Evolutionary conservation across 805 yeast genomes (phyloP).

Genomic region (Citeromyces nyonsensis): DNA sequence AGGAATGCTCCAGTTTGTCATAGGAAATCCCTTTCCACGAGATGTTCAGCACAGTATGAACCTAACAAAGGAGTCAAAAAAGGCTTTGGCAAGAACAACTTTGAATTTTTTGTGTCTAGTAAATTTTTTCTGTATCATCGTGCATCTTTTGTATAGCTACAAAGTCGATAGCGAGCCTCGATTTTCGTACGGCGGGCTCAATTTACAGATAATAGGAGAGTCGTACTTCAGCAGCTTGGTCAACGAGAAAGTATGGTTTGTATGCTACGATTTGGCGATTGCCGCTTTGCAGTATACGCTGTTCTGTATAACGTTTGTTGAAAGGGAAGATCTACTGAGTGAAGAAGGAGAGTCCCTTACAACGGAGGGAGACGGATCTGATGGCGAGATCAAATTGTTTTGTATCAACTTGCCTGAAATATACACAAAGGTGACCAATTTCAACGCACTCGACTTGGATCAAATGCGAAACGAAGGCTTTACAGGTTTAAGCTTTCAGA

Average conservation of each 20-base stretch:
- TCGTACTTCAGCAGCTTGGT: slow-evolving; percentile 10
- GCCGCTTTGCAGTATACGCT: slow-evolving; percentile 13
- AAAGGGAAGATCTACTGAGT: slow-evolving; percentile 11
- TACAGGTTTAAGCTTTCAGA: not conserved
- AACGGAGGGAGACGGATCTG: not conserved
- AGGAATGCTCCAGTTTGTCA: slow-evolving; percentile 18
- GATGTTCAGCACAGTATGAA: slow-evolving; percentile 9
- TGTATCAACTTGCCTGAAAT: slow-evolving; percentile 1
- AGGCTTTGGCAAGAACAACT: slow-evolving; percentile 14
- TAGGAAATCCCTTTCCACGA: slow-evolving; percentile 25
- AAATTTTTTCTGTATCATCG: slow-evolving; percentile 12
- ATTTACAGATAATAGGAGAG: slow-evolving; percentile 33
- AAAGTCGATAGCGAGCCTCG: slow-evolving; percentile 6
- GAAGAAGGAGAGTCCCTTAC: slow-evolving; percentile 7
- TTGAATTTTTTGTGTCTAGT: slow-evolving; percentile 10
- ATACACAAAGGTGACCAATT: not conserved
- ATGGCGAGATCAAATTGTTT: slow-evolving; percentile 2
- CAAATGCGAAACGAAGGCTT: not conserved
- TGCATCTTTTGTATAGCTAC: slow-evolving; percentile 19
- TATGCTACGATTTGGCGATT: slow-evolving; percentile 16
- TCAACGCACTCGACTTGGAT: not conserved
- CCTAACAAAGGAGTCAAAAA: slow-evolving; percentile 8
- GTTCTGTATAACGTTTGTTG: slow-evolving; percentile 14
- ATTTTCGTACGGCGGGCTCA: slow-evolving; percentile 17
- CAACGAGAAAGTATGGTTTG: slow-evolving; percentile 9